Evolutionary conservation across 495 filamentous ascomycete species (phyloP).

Genomic region (Trypethelium eluteriae): DNA sequence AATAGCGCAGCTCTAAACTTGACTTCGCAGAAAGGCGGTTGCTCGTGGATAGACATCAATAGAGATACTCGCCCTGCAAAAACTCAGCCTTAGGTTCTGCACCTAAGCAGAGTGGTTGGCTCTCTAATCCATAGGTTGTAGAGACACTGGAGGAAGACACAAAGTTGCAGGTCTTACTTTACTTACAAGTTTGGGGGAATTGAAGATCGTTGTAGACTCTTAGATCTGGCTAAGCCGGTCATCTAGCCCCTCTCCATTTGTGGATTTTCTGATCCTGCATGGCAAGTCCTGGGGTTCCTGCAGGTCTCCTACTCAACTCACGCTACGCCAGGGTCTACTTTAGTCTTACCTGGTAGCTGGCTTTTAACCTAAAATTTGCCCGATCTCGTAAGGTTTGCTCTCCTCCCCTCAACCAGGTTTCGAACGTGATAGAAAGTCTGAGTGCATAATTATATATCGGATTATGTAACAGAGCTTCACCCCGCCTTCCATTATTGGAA

Average conservation of each 20-base stretch:
- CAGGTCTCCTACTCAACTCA: neutral
- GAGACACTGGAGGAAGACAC: neutral
- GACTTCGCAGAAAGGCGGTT: neutral
- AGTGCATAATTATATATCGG: neutral
- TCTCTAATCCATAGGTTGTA: neutral
- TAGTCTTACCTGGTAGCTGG: constrained; percentile 4
- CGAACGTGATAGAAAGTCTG: neutral
- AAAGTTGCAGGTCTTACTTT: neutral
- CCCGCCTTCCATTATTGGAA: neutral
- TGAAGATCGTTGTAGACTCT: no score
- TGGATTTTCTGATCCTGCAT: neutral
- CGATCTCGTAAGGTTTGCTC: neutral
- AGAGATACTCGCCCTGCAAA: neutral
- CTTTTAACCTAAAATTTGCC: neutral
- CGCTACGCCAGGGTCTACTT: neutral
- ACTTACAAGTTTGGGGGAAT: neutral
- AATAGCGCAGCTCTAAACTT: neutral
- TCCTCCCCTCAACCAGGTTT: constrained; percentile 4
- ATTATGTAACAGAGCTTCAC: neutral
- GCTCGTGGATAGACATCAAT: neutral
- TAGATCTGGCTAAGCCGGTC: no score
- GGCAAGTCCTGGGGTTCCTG: neutral
- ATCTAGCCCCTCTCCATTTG: no score
- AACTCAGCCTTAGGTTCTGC: neutral
- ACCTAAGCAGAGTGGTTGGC: neutral